Conservation (phyloP, 306 rosid genomes). For the Begonia peltatifolia region DNA sequence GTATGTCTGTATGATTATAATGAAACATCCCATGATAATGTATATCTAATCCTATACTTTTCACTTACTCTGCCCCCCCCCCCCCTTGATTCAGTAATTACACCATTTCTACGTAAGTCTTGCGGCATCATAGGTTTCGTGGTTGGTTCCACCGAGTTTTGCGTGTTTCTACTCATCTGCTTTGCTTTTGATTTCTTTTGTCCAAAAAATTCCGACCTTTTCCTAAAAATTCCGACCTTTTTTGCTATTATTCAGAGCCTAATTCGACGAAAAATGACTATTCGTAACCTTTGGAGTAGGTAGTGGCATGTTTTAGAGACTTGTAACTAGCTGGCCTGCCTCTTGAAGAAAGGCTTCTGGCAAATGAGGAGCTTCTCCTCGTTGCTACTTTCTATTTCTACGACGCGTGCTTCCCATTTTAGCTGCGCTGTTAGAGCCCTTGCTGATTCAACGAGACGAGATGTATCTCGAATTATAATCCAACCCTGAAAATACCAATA, state of each 20-base stretch:
- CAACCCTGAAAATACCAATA: conserved; percentile 53
- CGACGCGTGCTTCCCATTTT: conserved; percentile 88
- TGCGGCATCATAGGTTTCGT: conserved; percentile 49
- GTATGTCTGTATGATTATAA: conserved; percentile 13
- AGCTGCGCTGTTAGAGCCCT: conserved; percentile 58
- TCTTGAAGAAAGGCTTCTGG: conserved; percentile 90
- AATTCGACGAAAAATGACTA: not conserved
- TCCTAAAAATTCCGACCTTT: too few species aligned
- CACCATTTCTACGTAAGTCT: conserved; percentile 62
- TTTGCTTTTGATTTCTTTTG: conserved; percentile 9
- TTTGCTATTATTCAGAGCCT: too few species aligned
- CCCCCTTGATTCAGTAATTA: conserved; percentile 26
- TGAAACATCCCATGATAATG: conserved; percentile 28
- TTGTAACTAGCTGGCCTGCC: conserved; percentile 40
- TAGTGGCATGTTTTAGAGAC: too few species aligned
- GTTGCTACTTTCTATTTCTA: conserved; percentile 67
- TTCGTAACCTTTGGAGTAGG: too few species aligned
- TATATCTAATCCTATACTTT: conserved; percentile 41
- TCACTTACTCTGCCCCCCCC: too few species aligned
- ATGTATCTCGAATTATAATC: conserved; percentile 72
- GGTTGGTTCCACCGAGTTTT: conserved; percentile 19
- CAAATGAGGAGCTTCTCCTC: conserved; percentile 81
- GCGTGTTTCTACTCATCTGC: too few species aligned
- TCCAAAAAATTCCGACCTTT: conserved; percentile 7
- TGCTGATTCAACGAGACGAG: conserved; percentile 55